phyloP scores from a whole-genome alignment of 2,329 filamentous ascomycete genomes.

The Beauveria asiatica region DNA sequence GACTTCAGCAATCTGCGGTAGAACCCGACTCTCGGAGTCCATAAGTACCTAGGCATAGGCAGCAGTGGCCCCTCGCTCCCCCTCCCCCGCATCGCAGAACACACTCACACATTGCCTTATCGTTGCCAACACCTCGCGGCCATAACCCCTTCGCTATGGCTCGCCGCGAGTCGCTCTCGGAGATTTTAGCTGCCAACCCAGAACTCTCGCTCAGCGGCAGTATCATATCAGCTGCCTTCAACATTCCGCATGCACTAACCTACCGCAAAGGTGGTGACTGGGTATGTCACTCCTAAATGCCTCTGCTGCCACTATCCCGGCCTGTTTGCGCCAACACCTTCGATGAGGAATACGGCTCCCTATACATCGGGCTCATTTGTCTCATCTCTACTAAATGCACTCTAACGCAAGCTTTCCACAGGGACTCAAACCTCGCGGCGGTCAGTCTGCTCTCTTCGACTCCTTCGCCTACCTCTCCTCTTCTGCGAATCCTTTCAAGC shows the following conservation, averaged over 20 bases:
- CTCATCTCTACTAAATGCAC: neutral
- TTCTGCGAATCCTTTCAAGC: conserved; percentile 76
- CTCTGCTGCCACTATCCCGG: neutral
- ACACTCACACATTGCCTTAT: conserved; percentile 2
- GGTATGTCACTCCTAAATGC: conserved; percentile 30
- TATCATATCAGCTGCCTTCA: conserved; percentile 59
- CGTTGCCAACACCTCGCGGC: conserved; percentile 9
- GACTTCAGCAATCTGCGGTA: neutral
- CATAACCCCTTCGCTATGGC: conserved; percentile 28
- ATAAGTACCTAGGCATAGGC: too few species aligned
- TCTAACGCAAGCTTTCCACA: conserved; percentile 24
- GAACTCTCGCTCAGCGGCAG: conserved; percentile 53
- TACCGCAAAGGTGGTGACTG: conserved; percentile 52
- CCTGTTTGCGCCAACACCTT: neutral
- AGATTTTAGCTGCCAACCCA: conserved; percentile 48
- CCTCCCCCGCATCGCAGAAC: conserved; percentile 11
- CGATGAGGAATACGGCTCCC: too few species aligned
- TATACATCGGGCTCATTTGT: too few species aligned
- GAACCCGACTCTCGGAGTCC: neutral
- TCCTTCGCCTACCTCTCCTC: conserved; percentile 83
- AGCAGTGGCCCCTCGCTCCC: neutral
- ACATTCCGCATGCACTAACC: conserved; percentile 50
- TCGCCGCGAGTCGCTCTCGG: conserved; percentile 42
- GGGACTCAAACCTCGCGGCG: conserved; percentile 69
- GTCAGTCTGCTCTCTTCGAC: conserved; percentile 87